phyloP scores from a whole-genome alignment of 2,329 filamentous ascomycete species.

The Alternaria postmessia region DNA sequence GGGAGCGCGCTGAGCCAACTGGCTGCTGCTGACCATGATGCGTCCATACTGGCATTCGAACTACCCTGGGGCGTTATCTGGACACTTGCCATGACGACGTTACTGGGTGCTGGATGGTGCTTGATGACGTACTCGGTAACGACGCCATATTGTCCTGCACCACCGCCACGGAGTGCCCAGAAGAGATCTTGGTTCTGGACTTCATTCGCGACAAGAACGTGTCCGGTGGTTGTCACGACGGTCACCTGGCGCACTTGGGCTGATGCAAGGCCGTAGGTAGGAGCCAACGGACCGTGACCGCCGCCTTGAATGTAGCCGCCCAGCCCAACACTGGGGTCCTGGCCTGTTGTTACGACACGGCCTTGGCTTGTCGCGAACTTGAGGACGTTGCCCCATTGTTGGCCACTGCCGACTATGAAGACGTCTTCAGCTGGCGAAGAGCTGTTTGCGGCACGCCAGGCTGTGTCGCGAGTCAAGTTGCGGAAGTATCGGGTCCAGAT shows the following conservation, averaged over 20 bases:
- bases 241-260: constrained; percentile 22
- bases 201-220: constrained; percentile 19
- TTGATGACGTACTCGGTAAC: constrained; percentile 14
- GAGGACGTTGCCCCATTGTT: neutral
- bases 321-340: constrained; percentile 56
- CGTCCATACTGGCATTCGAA: neutral
- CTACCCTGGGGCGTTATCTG: neutral
- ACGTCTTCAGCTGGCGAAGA: neutral
- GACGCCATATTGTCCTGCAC: constrained; percentile 23
- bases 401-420: neutral
- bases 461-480: neutral
- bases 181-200: constrained; percentile 23
- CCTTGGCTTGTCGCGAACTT: neutral
- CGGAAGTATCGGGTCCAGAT: neutral
- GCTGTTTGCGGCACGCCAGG: neutral
- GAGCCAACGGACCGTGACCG: constrained; percentile 61
- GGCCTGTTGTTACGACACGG: constrained; percentile 7
- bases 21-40: neutral
- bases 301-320: constrained; percentile 53
- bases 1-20: neutral
- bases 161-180: constrained; percentile 27
- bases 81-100: constrained; percentile 13
- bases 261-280: constrained; percentile 45
- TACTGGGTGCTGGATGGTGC: constrained; percentile 18
- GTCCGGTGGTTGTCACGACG: constrained; percentile 18